Evolutionary conservation across 257 asterid species (phyloP).

Genomic region (Penstemon eatonii): DNA sequence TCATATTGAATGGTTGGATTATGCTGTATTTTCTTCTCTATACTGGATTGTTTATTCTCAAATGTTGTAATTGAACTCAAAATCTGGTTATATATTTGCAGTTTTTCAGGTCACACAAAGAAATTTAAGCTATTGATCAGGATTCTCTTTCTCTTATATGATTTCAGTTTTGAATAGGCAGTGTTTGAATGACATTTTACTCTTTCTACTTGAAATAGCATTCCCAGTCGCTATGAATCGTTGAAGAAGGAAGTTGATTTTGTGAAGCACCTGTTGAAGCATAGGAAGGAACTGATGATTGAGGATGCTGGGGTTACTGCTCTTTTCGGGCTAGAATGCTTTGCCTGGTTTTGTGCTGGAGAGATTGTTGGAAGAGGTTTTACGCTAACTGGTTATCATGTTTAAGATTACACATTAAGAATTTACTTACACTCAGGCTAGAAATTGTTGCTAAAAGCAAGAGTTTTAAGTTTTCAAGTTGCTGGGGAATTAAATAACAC

Average conservation of each 20-base stretch:
- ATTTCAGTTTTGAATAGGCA: too few relatives aligned
- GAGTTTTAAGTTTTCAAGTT: too few relatives aligned
- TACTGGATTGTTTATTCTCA: too few relatives aligned
- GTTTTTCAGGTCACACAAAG: too few relatives aligned
- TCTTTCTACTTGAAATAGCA: constrained; percentile 20
- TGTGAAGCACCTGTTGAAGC: constrained; percentile 43
- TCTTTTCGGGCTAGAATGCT: constrained; percentile 44
- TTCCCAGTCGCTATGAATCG: constrained; percentile 39
- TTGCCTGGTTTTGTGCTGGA: constrained; percentile 47
- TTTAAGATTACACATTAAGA: too few relatives aligned
- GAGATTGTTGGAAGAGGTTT: constrained; percentile 48
- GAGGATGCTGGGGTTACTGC: constrained; percentile 50
- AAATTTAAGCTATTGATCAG: too few relatives aligned
- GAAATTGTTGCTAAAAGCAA: too few relatives aligned
- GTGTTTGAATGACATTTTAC: background rate
- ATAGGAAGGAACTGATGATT: constrained; percentile 40
- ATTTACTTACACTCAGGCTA: too few relatives aligned
- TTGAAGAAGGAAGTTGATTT: constrained; percentile 43
- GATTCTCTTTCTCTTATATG: background rate
- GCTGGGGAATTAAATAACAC: too few relatives aligned
- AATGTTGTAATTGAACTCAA: too few relatives aligned
- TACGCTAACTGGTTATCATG: constrained; percentile 40
- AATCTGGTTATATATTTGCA: too few relatives aligned
- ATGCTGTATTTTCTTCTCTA: background rate
- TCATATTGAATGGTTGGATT: background rate